Base-by-base conservation (phyloP, 306 rosid species). In the Malus asiatica region DNA sequence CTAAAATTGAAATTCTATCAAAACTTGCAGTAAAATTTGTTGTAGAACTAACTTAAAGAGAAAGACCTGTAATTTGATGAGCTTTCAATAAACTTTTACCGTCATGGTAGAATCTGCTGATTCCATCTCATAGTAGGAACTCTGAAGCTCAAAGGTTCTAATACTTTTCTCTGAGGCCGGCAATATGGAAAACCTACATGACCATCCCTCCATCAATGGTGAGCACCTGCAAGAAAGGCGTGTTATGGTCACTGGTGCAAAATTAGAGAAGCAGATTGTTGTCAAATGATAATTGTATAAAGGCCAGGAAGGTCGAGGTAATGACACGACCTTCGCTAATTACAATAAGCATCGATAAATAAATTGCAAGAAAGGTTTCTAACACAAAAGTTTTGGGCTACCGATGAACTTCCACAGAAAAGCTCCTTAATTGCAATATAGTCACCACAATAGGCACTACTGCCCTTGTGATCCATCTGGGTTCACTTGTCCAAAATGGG, bases 201-300 rank as follows among this genome's bases (percentile, higher is more conserved):
- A 89, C 97, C 93, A 94, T 90, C 35, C 98, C 98, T 79, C 98
- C 98, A 80, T 94, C 97, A 75, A 94, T 92, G 80, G 95, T 90
- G 32, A 90, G 72, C 35, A 94, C 98, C 98, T 95, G 84, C 77
- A 79, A 73, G 60, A 78, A n/a, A 33, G 38, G 59, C 45, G 74
- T 78, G 38, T 70, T 12, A 44, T 30, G 67, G 69, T 70, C 40
- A 57, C 3, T 13, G 44, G 61, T 19, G 25, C 19, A 55, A 73
- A 33, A 48, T 29, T 20, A 46, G 52, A 57, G 16, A 59, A 59
- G 52, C 6, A n/a, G 27, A 29, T 30, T 53, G 66, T 40, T 60
- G 35, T 38, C 45, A 35, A 57, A 22, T 57, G 66, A 72, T 42
- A 40, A 2, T 9, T 12, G 32, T 14, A 10, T 53, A 58, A 22